These are phyloP conservation scores for Jacaranda copaia DNA, from an alignment of 257 asterid species.

Conservation along the genomic window DNA sequence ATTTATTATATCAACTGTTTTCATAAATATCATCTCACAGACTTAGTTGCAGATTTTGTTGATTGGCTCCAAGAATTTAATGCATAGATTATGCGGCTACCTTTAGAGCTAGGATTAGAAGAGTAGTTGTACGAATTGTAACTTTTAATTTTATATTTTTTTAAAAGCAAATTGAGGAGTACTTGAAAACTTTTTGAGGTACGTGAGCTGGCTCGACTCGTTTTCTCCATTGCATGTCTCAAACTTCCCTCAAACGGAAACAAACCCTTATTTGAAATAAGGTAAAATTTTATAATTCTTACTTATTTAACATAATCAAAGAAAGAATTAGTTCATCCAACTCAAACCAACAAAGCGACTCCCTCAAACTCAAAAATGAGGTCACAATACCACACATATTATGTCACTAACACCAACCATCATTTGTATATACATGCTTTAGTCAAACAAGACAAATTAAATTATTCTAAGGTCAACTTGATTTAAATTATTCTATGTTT, in stretches of 20 bases:
- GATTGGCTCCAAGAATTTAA: not conserved
- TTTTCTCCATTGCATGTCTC: too few relatives aligned
- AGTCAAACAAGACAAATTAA: not conserved
- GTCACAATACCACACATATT: not conserved
- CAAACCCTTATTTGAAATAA: too few relatives aligned
- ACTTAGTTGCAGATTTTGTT: constrained; percentile 10
- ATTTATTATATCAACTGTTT: constrained; percentile 25
- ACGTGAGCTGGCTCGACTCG: too few relatives aligned
- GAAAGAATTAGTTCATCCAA: constrained; percentile 35
- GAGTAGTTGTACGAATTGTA: too few relatives aligned
- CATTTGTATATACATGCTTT: not conserved
- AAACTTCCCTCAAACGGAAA: too few relatives aligned
- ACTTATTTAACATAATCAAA: not conserved
- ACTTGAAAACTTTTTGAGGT: too few relatives aligned
- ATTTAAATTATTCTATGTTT: too few relatives aligned
- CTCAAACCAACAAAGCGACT: constrained; percentile 28
- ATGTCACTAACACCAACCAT: constrained; percentile 7
- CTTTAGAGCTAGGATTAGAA: not conserved
- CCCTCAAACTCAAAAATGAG: not conserved
- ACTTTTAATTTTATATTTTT: too few relatives aligned
- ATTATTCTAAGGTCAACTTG: not conserved
- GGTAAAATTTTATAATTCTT: not conserved
- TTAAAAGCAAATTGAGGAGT: too few relatives aligned
- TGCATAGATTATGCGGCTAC: not conserved
- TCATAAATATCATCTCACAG: not conserved